These are phyloP conservation scores for Ascoidea rubescens DNA, from an alignment of 805 yeast genomes.

Conservation along the genomic window DNA sequence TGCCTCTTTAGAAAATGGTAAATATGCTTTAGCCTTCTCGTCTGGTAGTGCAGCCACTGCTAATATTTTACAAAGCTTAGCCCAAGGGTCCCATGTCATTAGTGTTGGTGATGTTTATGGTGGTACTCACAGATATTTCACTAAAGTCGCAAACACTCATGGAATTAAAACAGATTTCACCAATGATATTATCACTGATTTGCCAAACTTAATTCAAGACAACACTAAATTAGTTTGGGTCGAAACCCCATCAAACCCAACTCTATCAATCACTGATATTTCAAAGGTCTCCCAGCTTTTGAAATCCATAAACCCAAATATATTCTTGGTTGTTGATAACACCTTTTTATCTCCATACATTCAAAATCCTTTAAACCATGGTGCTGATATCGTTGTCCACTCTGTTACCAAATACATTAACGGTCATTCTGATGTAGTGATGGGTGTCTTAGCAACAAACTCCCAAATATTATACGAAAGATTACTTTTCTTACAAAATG, in stretches of 20 bases:
- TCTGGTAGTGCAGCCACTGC: constrained; percentile 87
- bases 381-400: constrained; percentile 82
- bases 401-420: constrained; percentile 84
- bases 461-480: constrained; percentile 42
- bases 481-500: constrained; percentile 71
- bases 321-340: constrained; percentile 69
- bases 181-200: constrained; percentile 44
- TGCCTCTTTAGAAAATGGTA: constrained; percentile 67
- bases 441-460: constrained; percentile 73
- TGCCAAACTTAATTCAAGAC: constrained; percentile 38
- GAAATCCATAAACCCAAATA: constrained; percentile 24
- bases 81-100: constrained; percentile 59
- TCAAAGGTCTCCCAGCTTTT: constrained; percentile 43
- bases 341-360: constrained; percentile 80
- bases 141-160: constrained; percentile 71
- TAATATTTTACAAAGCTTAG: constrained; percentile 56
- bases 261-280: constrained; percentile 68
- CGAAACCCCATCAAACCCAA: constrained; percentile 84
- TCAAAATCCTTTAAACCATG: constrained; percentile 69
- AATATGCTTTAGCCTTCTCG: constrained; percentile 61
- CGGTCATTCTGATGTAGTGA: constrained; percentile 86
- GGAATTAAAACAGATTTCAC: constrained; percentile 62
- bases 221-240: constrained; percentile 75
- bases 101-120: constrained; percentile 84
- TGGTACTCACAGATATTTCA: constrained; percentile 83